Base-by-base conservation (phyloP, 768 basidiomycete genomes). In the Rhizopogon vesiculosus region DNA sequence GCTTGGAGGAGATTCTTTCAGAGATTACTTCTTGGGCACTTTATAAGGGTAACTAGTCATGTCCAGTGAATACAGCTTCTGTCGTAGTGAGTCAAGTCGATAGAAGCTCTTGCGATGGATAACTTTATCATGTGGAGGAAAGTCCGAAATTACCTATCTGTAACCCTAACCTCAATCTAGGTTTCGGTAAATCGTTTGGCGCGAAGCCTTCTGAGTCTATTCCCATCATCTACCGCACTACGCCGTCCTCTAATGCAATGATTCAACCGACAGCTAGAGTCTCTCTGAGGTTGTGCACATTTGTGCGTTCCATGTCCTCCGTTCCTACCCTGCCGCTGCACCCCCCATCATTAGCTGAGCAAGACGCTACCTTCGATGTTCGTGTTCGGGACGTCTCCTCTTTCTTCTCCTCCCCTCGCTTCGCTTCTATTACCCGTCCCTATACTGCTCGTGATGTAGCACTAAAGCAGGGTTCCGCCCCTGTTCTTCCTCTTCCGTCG, bases 381-480 rank as follows among this genome's bases (percentile, higher is more conserved):
- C 83, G 90, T 13, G 78, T 83, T n/a, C 70, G 76, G 13, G 80
- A 81, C 43, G 78, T 92, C 74, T 71, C 82, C 16, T 73, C 78
- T 2, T 98, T 91, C 81, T 93, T 93, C 69, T 66, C 76, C 29
- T 79, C 78, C 19, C 83, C 92, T 16, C 84, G 94, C 16, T 97
- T 93, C 67, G 72, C 77, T 25, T 73, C 73, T 56, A 81, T 91
- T 53, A 85, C 84, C 64, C 81, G 95, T 12, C 86, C 93, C 0
- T 98, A 98, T 72, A 75, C 87, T 5, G 79, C 93, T 4, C 80
- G 81, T 29, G 80, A 84, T 42, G 89, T 98, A 59, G 93, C 85
- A 5, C 83, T 88, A 19, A 95, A 97, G 73, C 93, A 96, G 64
- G 95, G 95, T 33, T 87, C 87, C 16, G 75, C 93, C 18, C 89